These are phyloP conservation scores for Golubevia pallescens DNA, from an alignment of 1,284 basidiomycete genomes.

Conservation along the genomic window DNA sequence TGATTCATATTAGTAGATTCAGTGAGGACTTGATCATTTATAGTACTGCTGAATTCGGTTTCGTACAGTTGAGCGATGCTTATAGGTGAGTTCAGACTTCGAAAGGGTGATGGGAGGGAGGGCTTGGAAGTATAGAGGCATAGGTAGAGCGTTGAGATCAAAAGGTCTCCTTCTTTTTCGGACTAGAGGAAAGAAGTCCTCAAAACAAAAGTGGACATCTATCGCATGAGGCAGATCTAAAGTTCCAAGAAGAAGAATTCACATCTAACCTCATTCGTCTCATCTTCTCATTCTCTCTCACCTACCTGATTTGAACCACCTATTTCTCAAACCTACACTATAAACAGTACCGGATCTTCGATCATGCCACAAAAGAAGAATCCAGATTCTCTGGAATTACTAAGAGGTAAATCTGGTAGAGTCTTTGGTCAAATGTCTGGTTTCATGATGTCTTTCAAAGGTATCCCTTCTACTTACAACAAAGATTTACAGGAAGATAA, in stretches of 20 bases:
- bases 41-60: constrained; percentile 95
- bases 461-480: constrained; percentile 97
- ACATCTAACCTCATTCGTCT: too few species aligned
- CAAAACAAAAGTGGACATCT: too few species aligned
- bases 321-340: not conserved
- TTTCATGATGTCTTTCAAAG: constrained; percentile 96
- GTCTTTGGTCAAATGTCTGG: constrained; percentile 95
- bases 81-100: constrained; percentile 73
- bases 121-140: not conserved
- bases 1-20: constrained; percentile 90
- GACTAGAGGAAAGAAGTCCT: too few species aligned
- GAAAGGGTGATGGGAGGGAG: not conserved
- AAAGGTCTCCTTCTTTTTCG: too few species aligned
- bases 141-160: not conserved
- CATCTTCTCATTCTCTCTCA: constrained; percentile 2
- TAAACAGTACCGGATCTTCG: constrained; percentile 85
- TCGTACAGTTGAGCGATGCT: constrained; percentile 90
- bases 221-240: too few species aligned
- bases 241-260: too few species aligned
- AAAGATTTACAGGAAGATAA: constrained; percentile 99
- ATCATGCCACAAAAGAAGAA: constrained; percentile 99
- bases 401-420: constrained; percentile 92
- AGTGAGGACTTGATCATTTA: constrained; percentile 97
- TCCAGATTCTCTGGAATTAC: constrained; percentile 90
- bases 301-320: not conserved